Evolutionary conservation across 768 basidiomycete species (phyloP), one percentile per base, ranked within the genome.

Genomic region (Tylopilus plumbeoviolaceoides): DNA sequence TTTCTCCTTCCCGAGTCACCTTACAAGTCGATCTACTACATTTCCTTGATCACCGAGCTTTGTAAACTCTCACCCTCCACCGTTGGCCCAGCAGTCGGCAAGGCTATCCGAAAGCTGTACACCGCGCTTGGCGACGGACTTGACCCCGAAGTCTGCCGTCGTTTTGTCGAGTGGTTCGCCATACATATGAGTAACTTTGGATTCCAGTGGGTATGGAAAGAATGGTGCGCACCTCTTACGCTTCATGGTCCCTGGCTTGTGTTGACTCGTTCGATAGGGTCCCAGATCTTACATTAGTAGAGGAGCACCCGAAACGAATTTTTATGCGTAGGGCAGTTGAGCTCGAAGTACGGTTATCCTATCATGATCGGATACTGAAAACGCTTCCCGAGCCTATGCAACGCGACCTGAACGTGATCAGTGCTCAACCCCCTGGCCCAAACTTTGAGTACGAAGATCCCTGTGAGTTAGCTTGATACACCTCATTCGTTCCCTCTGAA

Each of bases 141-240:
- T 28, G 95, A 98, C 57, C 82, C 90, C 8, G 95, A 95, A 55
- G 74, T 91, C 47, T 76, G 85, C 2, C 80, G 86, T 44, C 77
- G 91, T 28, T 89, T 94, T 53, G 84, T 90, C 0, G 94, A 98
- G 55, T 99, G 97, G 97, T 97, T 98, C 60, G 80, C 91, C 2
- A 78, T 89, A 2, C 97, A 99, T 63, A 87, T 99, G 85, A 95
- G 91, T 59, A 99, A 99, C 72, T 99, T 98, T 68, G 87, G 86
- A 23, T 99, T 98, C 72, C 85, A 87, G 62, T 98, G 97, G 97
- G 92, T 97, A 14, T 99, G 97, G 97, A 95, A 92, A 63, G 97
- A 98, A 78, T 99, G 97, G 95, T 94, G 47, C 42, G 84, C 6
- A 15, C 23, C 33, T 42, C 43, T 7, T 7, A 36, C 2, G 14